Base-by-base conservation (phyloP, 768 basidiomycete species). In the Lactarius quietus region DNA sequence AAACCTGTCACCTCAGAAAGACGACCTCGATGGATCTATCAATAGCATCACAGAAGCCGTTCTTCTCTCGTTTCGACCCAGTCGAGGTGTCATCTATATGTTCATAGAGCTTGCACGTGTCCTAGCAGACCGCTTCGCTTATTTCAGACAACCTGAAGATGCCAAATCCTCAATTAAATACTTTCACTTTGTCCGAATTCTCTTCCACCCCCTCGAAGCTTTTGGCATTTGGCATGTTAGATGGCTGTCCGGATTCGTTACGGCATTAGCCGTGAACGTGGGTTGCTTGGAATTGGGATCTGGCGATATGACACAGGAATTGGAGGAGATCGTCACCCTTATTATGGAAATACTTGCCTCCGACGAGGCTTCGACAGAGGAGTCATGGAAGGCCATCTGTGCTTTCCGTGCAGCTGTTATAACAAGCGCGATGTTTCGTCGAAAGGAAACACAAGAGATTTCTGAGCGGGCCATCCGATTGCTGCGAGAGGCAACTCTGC, bases 281-380 rank as follows among this genome's bases (percentile, higher is more conserved):
- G 18, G 6, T n/a, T n/a, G n/a, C n/a, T 36, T 35, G 31, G 8
- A 17, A 31, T 23, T 26, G 20, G 5, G 23, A 3, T 18, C 15
- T 10, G n/a, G 39, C 14, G n/a, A 45, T 18, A 14, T 12, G 18
- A 8, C 3, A 5, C 17, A 54, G 29, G 39, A 55, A 15, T 17
- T 62, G 14, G n/a, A 62, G 29, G 61, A 62, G 53, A 62, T 62
- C 39, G 20, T 29, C 6, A 4, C 14, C 39, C 53, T 55, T 39
- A 26, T n/a, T 23, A 39, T 8, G 12, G 53, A 62, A n/a, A n/a
- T n/a, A 41, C 7, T 55, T 29, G 15, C 3, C 61, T 35, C 41
- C 15, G 35, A 17, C 52, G 12, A 12, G 4, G 8, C 8, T 51
- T 52, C 45, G 26, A 10, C 7, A 10, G 8, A 9, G 0, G 20